Percentiles rank a stretch among this genome's conserved stretches.
Conservation (phyloP, 495 filamentous ascomycete species). For the Rostrohypoxylon terebratum region DNA sequence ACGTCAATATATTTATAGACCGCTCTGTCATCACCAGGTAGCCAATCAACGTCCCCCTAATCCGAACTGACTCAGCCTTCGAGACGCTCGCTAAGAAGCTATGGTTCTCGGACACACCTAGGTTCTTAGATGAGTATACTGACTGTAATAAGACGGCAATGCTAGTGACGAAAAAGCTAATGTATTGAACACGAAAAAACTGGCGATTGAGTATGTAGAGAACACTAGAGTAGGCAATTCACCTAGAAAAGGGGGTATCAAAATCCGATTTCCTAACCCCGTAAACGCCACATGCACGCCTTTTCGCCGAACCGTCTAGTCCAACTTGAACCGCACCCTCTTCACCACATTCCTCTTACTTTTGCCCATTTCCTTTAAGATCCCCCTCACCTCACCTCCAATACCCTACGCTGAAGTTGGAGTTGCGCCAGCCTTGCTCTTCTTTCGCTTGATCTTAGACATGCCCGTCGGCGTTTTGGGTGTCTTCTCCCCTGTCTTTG, state of each 20-base stretch:
- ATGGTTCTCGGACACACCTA: background rate
- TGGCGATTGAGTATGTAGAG: background rate
- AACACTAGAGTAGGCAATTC: background rate
- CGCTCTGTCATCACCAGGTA: background rate
- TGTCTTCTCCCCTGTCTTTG: constrained; percentile 61
- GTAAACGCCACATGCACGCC: constrained; percentile 21
- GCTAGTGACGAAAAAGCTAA: background rate
- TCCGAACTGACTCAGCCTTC: background rate
- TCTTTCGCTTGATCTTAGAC: constrained; percentile 66
- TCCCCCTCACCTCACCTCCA: constrained; percentile 8
- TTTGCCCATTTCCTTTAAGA: background rate
- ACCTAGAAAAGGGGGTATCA: constrained; percentile 34
- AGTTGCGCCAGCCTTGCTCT: constrained; percentile 63
- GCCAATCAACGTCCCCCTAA: background rate
- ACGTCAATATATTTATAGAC: background rate
- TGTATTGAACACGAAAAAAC: constrained; percentile 15
- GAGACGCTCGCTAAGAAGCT: background rate
- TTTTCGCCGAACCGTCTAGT: constrained; percentile 3
- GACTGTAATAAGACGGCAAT: background rate
- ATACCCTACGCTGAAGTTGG: constrained; percentile 44
- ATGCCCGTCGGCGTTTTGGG: constrained; percentile 60
- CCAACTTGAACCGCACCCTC: background rate
- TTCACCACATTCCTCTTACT: background rate
- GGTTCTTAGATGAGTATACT: background rate
- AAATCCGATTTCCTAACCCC: constrained; percentile 21